Conservation (phyloP, 2,329 filamentous ascomycete species). For the Pseudogymnoascus sp. region DNA sequence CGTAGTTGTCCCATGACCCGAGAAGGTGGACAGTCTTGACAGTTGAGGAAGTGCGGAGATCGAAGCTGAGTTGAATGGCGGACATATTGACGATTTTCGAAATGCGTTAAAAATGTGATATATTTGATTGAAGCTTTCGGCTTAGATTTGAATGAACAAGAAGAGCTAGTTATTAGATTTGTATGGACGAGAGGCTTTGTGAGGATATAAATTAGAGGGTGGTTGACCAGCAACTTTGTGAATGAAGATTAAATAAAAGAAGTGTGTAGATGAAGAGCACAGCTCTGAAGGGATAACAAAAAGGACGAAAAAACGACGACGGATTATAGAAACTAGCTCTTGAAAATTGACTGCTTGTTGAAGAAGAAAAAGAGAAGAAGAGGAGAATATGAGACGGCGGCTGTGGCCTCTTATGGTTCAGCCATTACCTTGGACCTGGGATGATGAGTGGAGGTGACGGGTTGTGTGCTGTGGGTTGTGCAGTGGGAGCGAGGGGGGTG, state of each 20-base stretch:
- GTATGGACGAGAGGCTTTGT: slow-evolving; percentile 32
- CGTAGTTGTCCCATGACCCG: slow-evolving; percentile 97
- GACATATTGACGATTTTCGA: slow-evolving; percentile 53
- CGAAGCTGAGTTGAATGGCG: slow-evolving; percentile 88
- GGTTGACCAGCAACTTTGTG: slow-evolving; percentile 44
- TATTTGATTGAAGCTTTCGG: slow-evolving; percentile 27
- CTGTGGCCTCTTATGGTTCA: slow-evolving; percentile 24
- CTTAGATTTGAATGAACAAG: slow-evolving; percentile 31
- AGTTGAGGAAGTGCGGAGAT: slow-evolving; percentile 88
- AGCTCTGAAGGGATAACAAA: slow-evolving; percentile 41
- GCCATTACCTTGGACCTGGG: slow-evolving; percentile 10
- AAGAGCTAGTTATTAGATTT: slow-evolving; percentile 26
- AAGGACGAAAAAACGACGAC: slow-evolving; percentile 41
- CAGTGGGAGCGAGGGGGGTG: background rate
- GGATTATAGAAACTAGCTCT: slow-evolving; percentile 39
- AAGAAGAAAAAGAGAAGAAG: slow-evolving; percentile 34
- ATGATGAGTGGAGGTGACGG: background rate
- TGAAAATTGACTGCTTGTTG: slow-evolving; percentile 56
- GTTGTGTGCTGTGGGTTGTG: background rate
- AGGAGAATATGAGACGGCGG: slow-evolving; percentile 19
- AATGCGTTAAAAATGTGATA: slow-evolving; percentile 22
- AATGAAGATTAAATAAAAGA: slow-evolving; percentile 26
- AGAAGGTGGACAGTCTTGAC: slow-evolving; percentile 97
- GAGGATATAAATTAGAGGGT: slow-evolving; percentile 44
- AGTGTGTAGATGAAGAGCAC: slow-evolving; percentile 41